These are phyloP conservation scores for Kuraishia piskuri DNA, from an alignment of 805 yeast species.

Conservation along the genomic window DNA sequence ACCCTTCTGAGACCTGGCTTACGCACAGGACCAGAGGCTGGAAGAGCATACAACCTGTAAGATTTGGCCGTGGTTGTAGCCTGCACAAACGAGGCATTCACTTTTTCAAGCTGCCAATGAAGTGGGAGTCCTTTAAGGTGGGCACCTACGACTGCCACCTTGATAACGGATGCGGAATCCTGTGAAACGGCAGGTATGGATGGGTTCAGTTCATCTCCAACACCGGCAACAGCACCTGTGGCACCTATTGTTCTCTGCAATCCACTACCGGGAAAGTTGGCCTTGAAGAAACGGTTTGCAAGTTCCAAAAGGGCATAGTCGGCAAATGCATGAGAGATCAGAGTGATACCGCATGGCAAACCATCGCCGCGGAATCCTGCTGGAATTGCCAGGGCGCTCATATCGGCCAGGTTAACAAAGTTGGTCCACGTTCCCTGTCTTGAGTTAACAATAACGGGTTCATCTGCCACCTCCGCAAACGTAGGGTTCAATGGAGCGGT, in stretches of 20 bases:
- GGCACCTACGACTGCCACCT: conserved; percentile 94
- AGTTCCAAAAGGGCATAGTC: conserved; percentile 85
- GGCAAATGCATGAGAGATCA: conserved; percentile 72
- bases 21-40: conserved; percentile 66
- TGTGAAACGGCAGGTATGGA: conserved; percentile 31
- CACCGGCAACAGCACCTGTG: conserved; percentile 12
- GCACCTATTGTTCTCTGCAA: conserved; percentile 49
- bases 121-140: conserved; percentile 83
- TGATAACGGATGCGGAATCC: conserved; percentile 33
- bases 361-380: conserved; percentile 85
- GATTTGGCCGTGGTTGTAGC: conserved; percentile 61
- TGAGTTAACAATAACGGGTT: conserved; percentile 80
- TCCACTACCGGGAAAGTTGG: conserved; percentile 26
- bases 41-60: conserved; percentile 77
- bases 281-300: conserved; percentile 61
- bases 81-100: conserved; percentile 61
- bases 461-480: conserved; percentile 58
- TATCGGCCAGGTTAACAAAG: conserved; percentile 89
- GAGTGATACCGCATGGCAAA: conserved; percentile 83
- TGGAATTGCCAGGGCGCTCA: conserved; percentile 88
- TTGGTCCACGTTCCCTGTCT: conserved; percentile 97
- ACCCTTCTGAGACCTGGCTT: conserved; percentile 89
- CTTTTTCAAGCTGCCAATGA: conserved; percentile 89
- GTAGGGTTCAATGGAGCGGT: conserved; percentile 92
- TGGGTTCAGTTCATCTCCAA: conserved; percentile 34